Evolutionary conservation across 768 basidiomycete species (phyloP).

Genomic region (Suillus ampliporus): DNA sequence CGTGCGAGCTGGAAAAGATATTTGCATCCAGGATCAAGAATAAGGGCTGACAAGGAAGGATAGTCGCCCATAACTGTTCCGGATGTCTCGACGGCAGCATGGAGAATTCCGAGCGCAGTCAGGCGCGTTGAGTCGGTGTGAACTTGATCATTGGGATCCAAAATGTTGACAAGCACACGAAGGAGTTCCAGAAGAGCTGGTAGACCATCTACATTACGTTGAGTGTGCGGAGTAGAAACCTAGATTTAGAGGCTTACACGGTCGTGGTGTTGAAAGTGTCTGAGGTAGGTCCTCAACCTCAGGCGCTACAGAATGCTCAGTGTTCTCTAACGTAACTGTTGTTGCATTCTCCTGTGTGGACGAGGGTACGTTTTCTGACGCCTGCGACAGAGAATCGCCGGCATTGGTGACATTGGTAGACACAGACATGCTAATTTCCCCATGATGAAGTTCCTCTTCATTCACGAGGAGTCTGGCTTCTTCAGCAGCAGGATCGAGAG

Average conservation of each 20-base stretch:
- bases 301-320: conserved; percentile 3
- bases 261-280: conserved; percentile 22
- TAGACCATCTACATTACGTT: conserved; percentile 67
- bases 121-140: conserved; percentile 97
- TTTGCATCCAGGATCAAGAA: conserved; percentile 92
- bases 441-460: conserved; percentile 56
- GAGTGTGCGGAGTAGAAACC: neutral
- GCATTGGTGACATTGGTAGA: conserved; percentile 39
- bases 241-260: conserved; percentile 22
- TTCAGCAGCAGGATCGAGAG: conserved; percentile 66
- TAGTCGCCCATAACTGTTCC: conserved; percentile 78
- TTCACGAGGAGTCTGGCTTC: conserved; percentile 64
- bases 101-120: conserved; percentile 85
- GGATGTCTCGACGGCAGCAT: conserved; percentile 85
- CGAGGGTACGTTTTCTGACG: conserved; percentile 18
- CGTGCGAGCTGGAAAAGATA: conserved; percentile 96
- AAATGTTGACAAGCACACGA: conserved; percentile 91
- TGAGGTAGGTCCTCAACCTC: conserved; percentile 40
- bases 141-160: conserved; percentile 92
- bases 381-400: conserved; percentile 18
- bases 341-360: conserved; percentile 17
- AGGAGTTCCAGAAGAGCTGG: conserved; percentile 92
- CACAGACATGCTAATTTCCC: conserved; percentile 68
- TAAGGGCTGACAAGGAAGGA: conserved; percentile 75
- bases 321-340: conserved; percentile 20